Evolutionary conservation across 2,329 filamentous ascomycete genomes (phyloP), one percentile per base, ranked within the genome.

Genomic region (Botrytis squamosa): DNA sequence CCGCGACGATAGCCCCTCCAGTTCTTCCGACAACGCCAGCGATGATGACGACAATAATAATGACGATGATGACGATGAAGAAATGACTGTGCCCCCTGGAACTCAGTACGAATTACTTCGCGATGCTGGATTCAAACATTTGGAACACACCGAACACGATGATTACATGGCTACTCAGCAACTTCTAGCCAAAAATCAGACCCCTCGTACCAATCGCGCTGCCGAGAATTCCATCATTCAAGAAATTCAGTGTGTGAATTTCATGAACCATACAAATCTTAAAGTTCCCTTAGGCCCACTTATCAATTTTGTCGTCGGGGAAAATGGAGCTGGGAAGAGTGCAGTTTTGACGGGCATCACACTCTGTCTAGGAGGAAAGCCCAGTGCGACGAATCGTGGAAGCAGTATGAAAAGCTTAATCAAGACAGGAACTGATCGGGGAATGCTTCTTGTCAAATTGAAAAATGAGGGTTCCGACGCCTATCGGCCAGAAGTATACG

Each of bases 271-370:
- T 81, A 86, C 90, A 63, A 90, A 91, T 72, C 87, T 98, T 29
- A 89, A 92, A 62, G 92, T 97, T 74, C 88, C 92, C 73, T 86
- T 99, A n/a, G 96, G 96, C 0, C 96, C 96, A 0, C 85, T 98
- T 55, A 97, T 99, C 82, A 99, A 99, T 83, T 99, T 99, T 83
- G 95, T 99, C 75, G 95, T 98, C 72, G 96, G 96, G 25, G 94
- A 97, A 82, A 99, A 99, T 81, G 96, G 96, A 46, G 98, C 95
- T 81, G 96, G 96, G 52, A 99, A 99, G 85, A 99, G 96, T 82
- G 96, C 96, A 4, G 92, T 98, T 22, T 85, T 99, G 42, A 98
- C 96, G 0, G 96, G 94, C 7, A 89, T 99, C 76, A 97, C 94
- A 0, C 87, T 99, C 49, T 98, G 96, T 80, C 86, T 99, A n/a